A percentile compares a stretch with the other conserved stretches of the same genome.
Evolutionary conservation across 805 yeast species (phyloP).

Genomic region (Ogataea paradorogensis): DNA sequence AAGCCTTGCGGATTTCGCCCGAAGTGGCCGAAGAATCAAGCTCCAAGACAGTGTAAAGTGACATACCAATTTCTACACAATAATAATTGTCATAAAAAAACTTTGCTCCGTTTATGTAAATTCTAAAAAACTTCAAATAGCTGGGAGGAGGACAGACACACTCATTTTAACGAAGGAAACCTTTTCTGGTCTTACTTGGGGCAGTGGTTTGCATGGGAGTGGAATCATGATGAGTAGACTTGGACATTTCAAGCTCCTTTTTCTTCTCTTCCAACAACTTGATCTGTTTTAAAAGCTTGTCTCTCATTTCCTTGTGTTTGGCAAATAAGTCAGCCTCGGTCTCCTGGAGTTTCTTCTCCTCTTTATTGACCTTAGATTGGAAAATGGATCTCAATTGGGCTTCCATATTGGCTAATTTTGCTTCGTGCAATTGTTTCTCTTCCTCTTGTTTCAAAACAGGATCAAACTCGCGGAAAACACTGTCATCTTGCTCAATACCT

Average conservation of each 20-base stretch:
- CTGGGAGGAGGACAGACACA: conserved; percentile 10
- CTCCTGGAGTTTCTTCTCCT: conserved; percentile 94
- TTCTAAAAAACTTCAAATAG: conserved; percentile 9
- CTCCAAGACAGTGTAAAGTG: conserved; percentile 66
- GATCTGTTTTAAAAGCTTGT: conserved; percentile 83
- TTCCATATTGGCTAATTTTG: conserved; percentile 90
- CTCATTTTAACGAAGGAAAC: conserved; percentile 58
- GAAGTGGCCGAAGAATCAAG: conserved; percentile 62
- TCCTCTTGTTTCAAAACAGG: conserved; percentile 91
- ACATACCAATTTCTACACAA: conserved; percentile 16
- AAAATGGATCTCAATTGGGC: conserved; percentile 94
- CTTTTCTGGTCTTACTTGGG: conserved; percentile 68
- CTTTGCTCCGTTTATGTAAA: conserved; percentile 13
- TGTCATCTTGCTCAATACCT: conserved; percentile 90
- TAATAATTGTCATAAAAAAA: conserved; percentile 8
- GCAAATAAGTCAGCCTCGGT: conserved; percentile 95
- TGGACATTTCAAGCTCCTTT: conserved; percentile 62
- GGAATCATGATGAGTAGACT: conserved; percentile 46
- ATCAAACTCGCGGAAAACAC: conserved; percentile 93
- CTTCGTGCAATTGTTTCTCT: conserved; percentile 89
- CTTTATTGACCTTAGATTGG: conserved; percentile 93
- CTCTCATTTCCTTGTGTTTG: conserved; percentile 96
- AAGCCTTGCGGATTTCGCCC: conserved; percentile 78
- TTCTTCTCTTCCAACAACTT: conserved; percentile 90
- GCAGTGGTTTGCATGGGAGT: conserved; percentile 36